Percentiles rank a stretch among this genome's conserved stretches.
phyloP scores from a whole-genome alignment of 495 filamentous ascomycete genomes.

The Immersiella caudata region DNA sequence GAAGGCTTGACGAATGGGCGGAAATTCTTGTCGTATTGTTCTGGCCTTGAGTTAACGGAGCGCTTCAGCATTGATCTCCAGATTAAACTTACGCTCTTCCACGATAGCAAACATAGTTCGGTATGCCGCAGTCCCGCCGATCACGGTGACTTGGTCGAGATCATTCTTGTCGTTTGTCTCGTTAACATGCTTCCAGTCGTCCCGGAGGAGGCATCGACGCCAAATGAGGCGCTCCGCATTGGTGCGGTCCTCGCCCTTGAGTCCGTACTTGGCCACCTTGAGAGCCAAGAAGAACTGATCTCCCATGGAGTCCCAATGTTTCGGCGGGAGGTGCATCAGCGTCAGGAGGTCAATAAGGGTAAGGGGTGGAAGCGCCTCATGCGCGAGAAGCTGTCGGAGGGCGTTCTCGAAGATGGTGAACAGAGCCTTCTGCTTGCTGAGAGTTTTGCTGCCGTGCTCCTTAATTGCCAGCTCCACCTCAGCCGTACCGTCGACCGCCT shows the following conservation, averaged over 20 bases:
- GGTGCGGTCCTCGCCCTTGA: constrained; percentile 54
- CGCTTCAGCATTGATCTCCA: not conserved
- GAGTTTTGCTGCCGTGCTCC: constrained; percentile 58
- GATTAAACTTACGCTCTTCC: constrained; percentile 46
- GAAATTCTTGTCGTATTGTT: constrained; percentile 40
- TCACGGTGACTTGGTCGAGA: constrained; percentile 44
- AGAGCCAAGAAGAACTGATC: constrained; percentile 74
- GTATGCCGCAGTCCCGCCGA: constrained; percentile 56
- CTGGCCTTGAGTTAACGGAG: constrained; percentile 25
- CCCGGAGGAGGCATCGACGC: constrained; percentile 76
- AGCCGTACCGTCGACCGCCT: constrained; percentile 75
- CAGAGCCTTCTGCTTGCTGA: constrained; percentile 64
- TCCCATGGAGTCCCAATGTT: constrained; percentile 41
- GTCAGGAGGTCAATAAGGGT: constrained; percentile 83
- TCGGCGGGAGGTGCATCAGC: constrained; percentile 57
- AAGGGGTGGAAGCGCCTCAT: constrained; percentile 66
- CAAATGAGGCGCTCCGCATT: constrained; percentile 74
- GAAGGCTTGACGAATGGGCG: constrained; percentile 48
- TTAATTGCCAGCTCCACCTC: constrained; percentile 74
- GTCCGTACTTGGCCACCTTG: constrained; percentile 61
- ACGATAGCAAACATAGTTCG: constrained; percentile 50
- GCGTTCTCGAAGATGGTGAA: constrained; percentile 64
- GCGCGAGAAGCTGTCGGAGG: constrained; percentile 65
- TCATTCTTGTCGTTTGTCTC: constrained; percentile 57
- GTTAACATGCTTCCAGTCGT: constrained; percentile 72